Evolutionary conservation across 2,329 filamentous ascomycete species (phyloP).

Genomic region (Aspergillus calidoustus): DNA sequence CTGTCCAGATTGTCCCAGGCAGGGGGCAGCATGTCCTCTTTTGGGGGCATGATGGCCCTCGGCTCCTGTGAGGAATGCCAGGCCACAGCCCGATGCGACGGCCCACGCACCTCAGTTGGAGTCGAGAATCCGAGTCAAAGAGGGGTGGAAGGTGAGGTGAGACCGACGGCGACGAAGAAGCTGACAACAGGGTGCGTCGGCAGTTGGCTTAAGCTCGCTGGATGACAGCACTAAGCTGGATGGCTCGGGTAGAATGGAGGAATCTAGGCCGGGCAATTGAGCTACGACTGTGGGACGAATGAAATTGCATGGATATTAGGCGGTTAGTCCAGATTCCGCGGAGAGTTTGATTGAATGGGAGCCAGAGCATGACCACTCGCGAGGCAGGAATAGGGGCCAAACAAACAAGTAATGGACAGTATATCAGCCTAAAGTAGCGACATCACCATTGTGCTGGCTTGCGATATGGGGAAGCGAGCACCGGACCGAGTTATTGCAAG

Average conservation of each 20-base stretch:
- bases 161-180: slow-evolving; percentile 20
- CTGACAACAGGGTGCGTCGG: slow-evolving; percentile 24
- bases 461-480: background rate
- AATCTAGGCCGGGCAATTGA: slow-evolving; percentile 11
- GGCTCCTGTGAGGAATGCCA: slow-evolving; percentile 37
- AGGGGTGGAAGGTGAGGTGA: slow-evolving; percentile 13
- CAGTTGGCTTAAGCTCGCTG: slow-evolving; percentile 26
- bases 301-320: slow-evolving; percentile 15
- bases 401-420: background rate
- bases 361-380: background rate
- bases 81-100: slow-evolving; percentile 17
- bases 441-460: slow-evolving; percentile 8
- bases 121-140: slow-evolving; percentile 10
- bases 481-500: background rate
- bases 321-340: slow-evolving; percentile 1
- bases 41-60: slow-evolving; percentile 45
- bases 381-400: background rate
- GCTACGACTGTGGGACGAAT: slow-evolving; percentile 16
- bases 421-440: slow-evolving; percentile 12
- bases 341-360: slow-evolving; percentile 8
- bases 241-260: slow-evolving; percentile 3
- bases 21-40: slow-evolving; percentile 47
- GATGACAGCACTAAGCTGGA: slow-evolving; percentile 10
- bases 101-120: slow-evolving; percentile 16
- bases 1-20: slow-evolving; percentile 48